These are phyloP conservation scores for Fusarium secorum DNA, from an alignment of 2,329 filamentous ascomycete genomes.

Conservation along the genomic window DNA sequence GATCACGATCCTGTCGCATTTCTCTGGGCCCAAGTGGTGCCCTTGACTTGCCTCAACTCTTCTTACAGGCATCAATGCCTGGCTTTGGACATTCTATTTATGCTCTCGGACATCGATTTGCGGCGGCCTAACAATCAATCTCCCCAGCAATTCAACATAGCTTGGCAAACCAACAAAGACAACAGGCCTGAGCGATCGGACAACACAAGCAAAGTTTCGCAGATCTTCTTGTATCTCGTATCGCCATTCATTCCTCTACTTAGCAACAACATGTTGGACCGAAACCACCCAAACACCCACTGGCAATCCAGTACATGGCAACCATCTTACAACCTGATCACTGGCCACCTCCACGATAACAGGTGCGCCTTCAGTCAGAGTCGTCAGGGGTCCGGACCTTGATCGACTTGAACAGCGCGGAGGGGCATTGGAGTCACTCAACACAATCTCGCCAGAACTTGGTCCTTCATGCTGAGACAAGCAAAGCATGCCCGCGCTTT, in stretches of 20 bases:
- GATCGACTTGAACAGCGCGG: not conserved
- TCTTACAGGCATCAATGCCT: not conserved
- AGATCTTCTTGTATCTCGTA: not conserved
- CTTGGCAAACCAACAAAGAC: not conserved
- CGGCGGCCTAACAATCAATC: not conserved
- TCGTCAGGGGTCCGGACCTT: not conserved
- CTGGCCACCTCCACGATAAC: not conserved
- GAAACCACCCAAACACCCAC: not conserved
- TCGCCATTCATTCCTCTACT: not conserved
- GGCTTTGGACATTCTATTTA: not conserved
- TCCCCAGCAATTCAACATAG: not conserved
- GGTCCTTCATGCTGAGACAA: not conserved
- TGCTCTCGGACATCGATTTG: slow-evolving; percentile 21
- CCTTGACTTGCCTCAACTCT: slow-evolving; percentile 1
- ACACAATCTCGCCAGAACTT: not conserved
- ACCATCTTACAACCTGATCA: not conserved
- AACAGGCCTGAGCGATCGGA: not conserved
- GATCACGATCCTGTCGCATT: slow-evolving; percentile 15
- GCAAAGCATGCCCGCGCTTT: not conserved
- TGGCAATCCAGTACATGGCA: not conserved
- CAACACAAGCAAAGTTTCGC: not conserved
- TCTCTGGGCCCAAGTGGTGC: not conserved
- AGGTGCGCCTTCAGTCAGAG: not conserved
- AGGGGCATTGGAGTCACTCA: not conserved
- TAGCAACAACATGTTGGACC: not conserved